These are phyloP conservation scores for Phytophthora boehmeriae DNA, from an alignment of 352 stramenopile genomes.

Conservation along the genomic window DNA sequence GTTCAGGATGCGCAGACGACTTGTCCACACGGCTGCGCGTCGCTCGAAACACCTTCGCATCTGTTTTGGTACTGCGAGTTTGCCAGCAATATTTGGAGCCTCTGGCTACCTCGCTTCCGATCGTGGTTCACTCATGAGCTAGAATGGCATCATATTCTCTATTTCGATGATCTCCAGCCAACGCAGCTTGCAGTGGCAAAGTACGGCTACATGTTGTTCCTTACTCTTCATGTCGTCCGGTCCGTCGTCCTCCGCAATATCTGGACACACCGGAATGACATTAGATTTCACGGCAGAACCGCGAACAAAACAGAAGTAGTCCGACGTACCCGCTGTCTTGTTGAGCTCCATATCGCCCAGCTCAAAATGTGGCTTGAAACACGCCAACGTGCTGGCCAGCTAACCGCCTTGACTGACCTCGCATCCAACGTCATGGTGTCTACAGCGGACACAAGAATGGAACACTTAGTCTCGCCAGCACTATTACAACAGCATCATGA, in stretches of 20 bases:
- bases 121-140: background rate
- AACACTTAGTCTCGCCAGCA: no score
- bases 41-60: background rate
- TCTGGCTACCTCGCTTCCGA: slow-evolving; percentile 3
- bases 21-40: background rate
- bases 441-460: no score
- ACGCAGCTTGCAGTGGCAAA: background rate
- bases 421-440: no score
- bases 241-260: background rate
- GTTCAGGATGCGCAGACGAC: background rate
- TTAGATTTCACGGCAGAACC: no score
- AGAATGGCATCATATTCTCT: slow-evolving; percentile 1
- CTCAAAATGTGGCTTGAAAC: no score
- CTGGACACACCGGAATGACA: slow-evolving; percentile 12
- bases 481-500: no score
- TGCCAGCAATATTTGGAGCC: background rate
- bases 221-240: background rate
- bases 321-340: no score
- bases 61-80: slow-evolving; percentile 7
- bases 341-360: no score
- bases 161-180: background rate
- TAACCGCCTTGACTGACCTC: no score
- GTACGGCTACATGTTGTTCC: slow-evolving; percentile 6
- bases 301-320: no score
- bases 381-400: no score